phyloP scores from a whole-genome alignment of 2,329 filamentous ascomycete genomes.

The Nigrospora sphaerica region DNA sequence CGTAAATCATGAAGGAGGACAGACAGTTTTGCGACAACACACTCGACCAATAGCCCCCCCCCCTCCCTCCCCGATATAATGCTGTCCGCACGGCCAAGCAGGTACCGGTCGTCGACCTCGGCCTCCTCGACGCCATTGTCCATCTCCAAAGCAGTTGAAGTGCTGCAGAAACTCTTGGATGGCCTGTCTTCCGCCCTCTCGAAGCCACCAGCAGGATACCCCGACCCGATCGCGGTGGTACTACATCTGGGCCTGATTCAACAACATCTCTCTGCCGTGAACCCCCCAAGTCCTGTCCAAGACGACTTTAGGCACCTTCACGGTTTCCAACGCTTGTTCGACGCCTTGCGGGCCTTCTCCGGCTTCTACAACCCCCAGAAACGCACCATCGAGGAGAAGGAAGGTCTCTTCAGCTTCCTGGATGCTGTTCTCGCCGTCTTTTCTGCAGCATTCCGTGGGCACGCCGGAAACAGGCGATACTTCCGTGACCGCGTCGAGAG shows the following conservation, averaged over 20 bases:
- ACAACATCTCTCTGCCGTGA: conserved; percentile 47
- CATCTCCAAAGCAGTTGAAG: conserved; percentile 53
- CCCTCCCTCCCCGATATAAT: conserved; percentile 21
- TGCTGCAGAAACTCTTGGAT: conserved; percentile 49
- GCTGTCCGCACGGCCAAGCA: conserved; percentile 46
- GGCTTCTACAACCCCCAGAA: conserved; percentile 68
- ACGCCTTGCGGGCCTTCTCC: conserved; percentile 62
- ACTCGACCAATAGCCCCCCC: conserved; percentile 6
- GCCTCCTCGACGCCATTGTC: conserved; percentile 45
- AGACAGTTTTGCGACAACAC: no score
- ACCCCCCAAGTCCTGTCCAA: conserved; percentile 47
- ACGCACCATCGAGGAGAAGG: conserved; percentile 54
- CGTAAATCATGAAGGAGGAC: no score
- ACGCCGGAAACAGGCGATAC: conserved; percentile 82
- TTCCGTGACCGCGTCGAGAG: conserved; percentile 71
- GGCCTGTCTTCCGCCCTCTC: conserved; percentile 29
- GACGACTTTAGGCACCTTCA: conserved; percentile 77
- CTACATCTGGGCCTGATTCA: conserved; percentile 58
- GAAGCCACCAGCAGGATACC: conserved; percentile 33
- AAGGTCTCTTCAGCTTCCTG: conserved; percentile 60
- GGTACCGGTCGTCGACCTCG: conserved; percentile 59
- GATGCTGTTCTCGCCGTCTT: conserved; percentile 68
- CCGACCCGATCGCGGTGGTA: conserved; percentile 39
- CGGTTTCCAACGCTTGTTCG: conserved; percentile 70
- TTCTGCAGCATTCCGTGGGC: conserved; percentile 66